Evolutionary conservation across 768 basidiomycete genomes (phyloP), one percentile per base, ranked within the genome.

Genomic region (Sporobolomyces pararoseus): DNA sequence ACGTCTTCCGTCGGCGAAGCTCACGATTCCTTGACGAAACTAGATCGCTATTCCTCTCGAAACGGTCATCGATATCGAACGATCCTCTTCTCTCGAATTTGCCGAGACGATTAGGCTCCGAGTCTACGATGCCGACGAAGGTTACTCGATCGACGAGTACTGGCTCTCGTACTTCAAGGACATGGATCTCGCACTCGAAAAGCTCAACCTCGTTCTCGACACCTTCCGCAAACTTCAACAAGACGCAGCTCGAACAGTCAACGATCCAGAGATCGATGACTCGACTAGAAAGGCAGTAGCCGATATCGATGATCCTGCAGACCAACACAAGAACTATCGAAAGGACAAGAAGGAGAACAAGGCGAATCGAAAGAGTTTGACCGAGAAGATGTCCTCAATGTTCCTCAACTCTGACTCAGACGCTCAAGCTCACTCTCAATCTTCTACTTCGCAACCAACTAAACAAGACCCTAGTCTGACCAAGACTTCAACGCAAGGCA

Each of bases 21-120:
- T n/a, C n/a, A n/a, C n/a, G n/a, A n/a, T n/a, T n/a, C n/a, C n/a
- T n/a, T n/a, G n/a, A n/a, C n/a, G n/a, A n/a, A n/a, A n/a, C n/a
- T n/a, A 87, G 90, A 92, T 99, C 77, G 91, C 93, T 34, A 91
- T 99, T 58, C 96, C 95, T 0, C 91, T 97, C 74, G 88, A 91
- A 21, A 85, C 86, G 7, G 86, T 99, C 68, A 79, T 92, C 55
- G 92, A 96, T 74, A 88, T 97, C 34, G 93, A 95, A 69, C 87
- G 86, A 77, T 89, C 90, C 12, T 84, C 86, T 1, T 89, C 89
- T 2, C 88, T 97, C 83, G 95, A 97, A 77, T 97, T 97, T 77
- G 93, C 91, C 23, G 74, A 75, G 78, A 94, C 93, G 0, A 88
- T 99, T 68, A 93, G 97, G 81, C 85, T 97, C 73, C 92, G 92